These are phyloP conservation scores for Crithidia acanthocephali DNA, from an alignment of 208 protist genomes.

Conservation along the genomic window DNA sequence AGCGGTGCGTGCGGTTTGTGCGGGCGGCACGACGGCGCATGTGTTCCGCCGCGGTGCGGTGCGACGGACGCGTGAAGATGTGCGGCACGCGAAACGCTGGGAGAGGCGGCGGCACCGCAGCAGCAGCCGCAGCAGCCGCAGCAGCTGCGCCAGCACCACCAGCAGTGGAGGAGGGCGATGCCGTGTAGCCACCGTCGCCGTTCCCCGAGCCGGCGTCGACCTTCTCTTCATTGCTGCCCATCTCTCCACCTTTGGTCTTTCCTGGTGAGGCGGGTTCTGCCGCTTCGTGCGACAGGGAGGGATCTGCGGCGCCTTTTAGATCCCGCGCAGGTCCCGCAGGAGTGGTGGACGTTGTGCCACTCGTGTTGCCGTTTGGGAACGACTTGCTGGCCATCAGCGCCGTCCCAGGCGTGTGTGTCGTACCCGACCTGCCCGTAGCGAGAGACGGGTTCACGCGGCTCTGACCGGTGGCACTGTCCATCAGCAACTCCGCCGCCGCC, in stretches of 20 bases:
- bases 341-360: background rate
- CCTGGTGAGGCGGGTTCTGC: no score
- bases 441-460: background rate
- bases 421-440: background rate
- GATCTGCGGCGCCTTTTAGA: background rate
- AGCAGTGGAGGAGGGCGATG: no score
- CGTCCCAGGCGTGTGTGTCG: background rate
- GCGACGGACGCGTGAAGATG: background rate
- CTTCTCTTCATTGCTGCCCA: no score
- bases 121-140: background rate
- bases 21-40: slow-evolving; percentile 5
- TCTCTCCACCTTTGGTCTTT: no score
- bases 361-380: background rate
- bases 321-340: background rate
- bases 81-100: slow-evolving; percentile 1
- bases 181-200: background rate
- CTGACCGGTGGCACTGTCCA: background rate
- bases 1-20: background rate
- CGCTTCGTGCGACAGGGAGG: no score
- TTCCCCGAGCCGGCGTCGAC: background rate
- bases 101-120: slow-evolving; percentile 1
- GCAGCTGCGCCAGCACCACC: background rate
- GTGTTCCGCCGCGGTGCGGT: slow-evolving; percentile 9
- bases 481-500: background rate
- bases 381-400: slow-evolving; percentile 2